A percentile compares a stretch with the other conserved stretches of the same genome.
Conservation (phyloP, 176 grass and related monocot genomes). For the Eleusine indica region DNA sequence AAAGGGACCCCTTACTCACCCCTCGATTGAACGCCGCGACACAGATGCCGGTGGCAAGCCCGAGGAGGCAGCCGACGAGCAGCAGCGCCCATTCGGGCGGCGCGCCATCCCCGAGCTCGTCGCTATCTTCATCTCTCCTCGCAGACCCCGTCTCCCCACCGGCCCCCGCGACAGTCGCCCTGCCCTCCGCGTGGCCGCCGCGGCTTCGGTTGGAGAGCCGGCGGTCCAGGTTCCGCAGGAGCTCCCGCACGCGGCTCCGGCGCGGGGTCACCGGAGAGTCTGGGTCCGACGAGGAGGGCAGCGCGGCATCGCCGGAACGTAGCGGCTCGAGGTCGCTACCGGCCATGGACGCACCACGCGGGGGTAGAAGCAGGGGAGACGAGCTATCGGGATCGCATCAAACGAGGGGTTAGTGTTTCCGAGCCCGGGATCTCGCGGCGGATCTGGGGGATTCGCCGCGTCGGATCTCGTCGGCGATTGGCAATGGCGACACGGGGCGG, state of each 20-base stretch:
- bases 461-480: slow-evolving; percentile 54
- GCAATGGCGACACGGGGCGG: slow-evolving; percentile 36
- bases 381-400: slow-evolving; percentile 42
- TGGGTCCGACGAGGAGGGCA: slow-evolving; percentile 44
- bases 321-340: slow-evolving; percentile 62
- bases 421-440: not conserved
- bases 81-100: slow-evolving; percentile 98
- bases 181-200: slow-evolving; percentile 14
- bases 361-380: not conserved
- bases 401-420: not conserved
- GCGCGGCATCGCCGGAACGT: slow-evolving; percentile 39
- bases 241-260: slow-evolving; percentile 50
- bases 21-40: slow-evolving; percentile 94
- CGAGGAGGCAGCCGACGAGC: slow-evolving; percentile 94
- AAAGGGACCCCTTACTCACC: slow-evolving; percentile 54
- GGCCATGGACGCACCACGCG: slow-evolving; percentile 44
- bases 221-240: slow-evolving; percentile 59
- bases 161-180: not conserved
- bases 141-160: slow-evolving; percentile 28
- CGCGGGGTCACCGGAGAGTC: slow-evolving; percentile 42
- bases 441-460: slow-evolving; percentile 35
- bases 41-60: slow-evolving; percentile 84
- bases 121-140: slow-evolving; percentile 58
- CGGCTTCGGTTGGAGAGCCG: slow-evolving; percentile 49
- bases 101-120: slow-evolving; percentile 80